Conservation (phyloP, 2,329 filamentous ascomycete species). For the Fusarium sp. region DNA sequence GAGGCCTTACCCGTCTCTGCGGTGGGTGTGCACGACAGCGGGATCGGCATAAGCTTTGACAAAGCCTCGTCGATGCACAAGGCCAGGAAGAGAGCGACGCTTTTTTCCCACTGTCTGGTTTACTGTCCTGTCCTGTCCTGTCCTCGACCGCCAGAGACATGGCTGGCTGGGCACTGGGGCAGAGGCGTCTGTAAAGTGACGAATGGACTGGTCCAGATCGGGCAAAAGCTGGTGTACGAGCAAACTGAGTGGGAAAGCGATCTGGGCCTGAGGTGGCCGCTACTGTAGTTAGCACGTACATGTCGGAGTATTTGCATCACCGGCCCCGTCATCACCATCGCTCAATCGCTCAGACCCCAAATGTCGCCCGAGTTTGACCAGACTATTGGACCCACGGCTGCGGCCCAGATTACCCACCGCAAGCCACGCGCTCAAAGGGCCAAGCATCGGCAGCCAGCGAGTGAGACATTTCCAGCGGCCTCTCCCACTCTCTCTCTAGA, state of each 20-base stretch:
- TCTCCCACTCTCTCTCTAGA: no score
- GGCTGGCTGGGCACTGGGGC: slow-evolving; percentile 20
- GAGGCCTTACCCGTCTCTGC: slow-evolving; percentile 9
- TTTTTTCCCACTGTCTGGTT: no score
- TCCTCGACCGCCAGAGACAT: no score
- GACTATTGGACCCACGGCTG: slow-evolving; percentile 6
- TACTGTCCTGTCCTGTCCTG: no score
- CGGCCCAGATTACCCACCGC: background rate
- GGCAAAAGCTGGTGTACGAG: slow-evolving; percentile 10
- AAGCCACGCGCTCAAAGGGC: background rate
- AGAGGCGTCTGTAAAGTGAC: slow-evolving; percentile 27
- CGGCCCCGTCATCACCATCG: background rate
- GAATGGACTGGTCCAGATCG: slow-evolving; percentile 39
- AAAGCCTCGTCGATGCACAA: background rate
- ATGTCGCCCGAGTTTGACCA: background rate
- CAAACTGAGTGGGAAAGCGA: slow-evolving; percentile 15
- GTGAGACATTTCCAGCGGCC: slow-evolving; percentile 1
- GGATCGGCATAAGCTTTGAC: slow-evolving; percentile 17
- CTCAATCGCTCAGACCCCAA: background rate
- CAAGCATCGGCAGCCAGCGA: background rate
- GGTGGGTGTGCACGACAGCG: slow-evolving; percentile 9
- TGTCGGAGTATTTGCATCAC: slow-evolving; percentile 12
- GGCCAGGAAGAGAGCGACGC: no score
- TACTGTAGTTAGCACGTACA: background rate
- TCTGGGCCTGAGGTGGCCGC: slow-evolving; percentile 8